Conservation (phyloP, 805 yeast species). For the Candida nemodendra region DNA sequence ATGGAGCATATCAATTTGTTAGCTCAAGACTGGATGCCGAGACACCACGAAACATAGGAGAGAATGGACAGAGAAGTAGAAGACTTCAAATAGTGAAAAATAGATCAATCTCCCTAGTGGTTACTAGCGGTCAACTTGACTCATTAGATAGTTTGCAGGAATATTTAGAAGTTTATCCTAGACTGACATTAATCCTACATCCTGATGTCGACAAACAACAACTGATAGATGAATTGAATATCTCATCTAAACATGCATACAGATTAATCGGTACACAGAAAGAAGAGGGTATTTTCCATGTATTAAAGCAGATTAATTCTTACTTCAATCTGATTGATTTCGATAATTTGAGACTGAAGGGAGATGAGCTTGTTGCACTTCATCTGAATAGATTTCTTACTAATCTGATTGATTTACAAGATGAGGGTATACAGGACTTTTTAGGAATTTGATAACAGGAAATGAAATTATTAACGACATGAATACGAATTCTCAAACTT, state of each 20-base stretch:
- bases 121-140: conserved; percentile 12
- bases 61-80: conserved; percentile 1
- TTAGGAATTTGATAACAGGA: conserved; percentile 2
- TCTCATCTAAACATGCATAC: conserved; percentile 24
- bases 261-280: conserved; percentile 48
- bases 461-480: too few relatives aligned
- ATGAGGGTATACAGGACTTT: conserved; percentile 2
- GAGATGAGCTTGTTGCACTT: conserved; percentile 16
- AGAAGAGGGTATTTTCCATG: conserved; percentile 49
- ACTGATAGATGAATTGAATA: conserved; percentile 15
- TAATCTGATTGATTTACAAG: conserved; percentile 21
- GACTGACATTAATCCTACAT: conserved; percentile 28
- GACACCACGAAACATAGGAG: neutral
- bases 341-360: conserved; percentile 16
- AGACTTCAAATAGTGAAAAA: conserved; percentile 5
- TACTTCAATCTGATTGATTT: conserved; percentile 24
- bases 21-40: neutral
- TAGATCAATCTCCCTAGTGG: conserved; percentile 19
- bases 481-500: too few relatives aligned
- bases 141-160: conserved; percentile 8
- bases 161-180: conserved; percentile 18
- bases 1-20: conserved; percentile 6
- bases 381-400: conserved; percentile 28
- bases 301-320: conserved; percentile 47
- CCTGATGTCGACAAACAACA: conserved; percentile 21